Percentiles rank a stretch among this genome's conserved stretches.
These are phyloP conservation scores for Gossypium herbaceum DNA, from an alignment of 345 rosid species.

Conservation along the genomic window DNA sequence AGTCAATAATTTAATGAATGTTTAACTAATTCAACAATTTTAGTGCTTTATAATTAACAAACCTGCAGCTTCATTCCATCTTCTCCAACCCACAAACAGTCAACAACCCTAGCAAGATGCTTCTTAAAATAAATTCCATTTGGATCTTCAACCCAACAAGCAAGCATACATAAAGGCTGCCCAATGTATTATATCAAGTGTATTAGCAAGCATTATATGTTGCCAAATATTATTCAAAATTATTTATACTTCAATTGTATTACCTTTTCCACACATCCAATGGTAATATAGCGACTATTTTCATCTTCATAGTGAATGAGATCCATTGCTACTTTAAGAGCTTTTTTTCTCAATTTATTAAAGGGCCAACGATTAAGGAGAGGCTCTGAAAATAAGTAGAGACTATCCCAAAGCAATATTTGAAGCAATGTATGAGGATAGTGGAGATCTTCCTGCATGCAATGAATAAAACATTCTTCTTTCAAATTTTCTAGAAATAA, in stretches of 20 bases:
- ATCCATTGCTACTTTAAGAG: conserved; percentile 42
- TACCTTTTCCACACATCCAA: conserved; percentile 28
- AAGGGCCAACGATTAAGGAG: conserved; percentile 45
- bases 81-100: conserved; percentile 56
- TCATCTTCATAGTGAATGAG: conserved; percentile 60
- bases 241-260: too few species aligned
- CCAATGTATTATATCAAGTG: neutral
- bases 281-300: conserved; percentile 51
- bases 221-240: too few species aligned
- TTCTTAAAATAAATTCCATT: conserved; percentile 45
- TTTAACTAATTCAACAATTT: too few species aligned
- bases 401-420: conserved; percentile 49
- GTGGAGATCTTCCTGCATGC: conserved; percentile 37
- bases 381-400: conserved; percentile 48
- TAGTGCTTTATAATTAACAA: neutral
- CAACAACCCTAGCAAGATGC: conserved; percentile 56
- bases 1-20: neutral
- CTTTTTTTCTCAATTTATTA: conserved; percentile 44
- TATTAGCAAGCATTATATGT: too few species aligned
- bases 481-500: too few species aligned
- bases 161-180: conserved; percentile 39
- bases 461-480: too few species aligned
- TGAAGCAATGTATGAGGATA: conserved; percentile 25
- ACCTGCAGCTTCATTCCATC: conserved; percentile 62
- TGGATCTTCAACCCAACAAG: conserved; percentile 66